Evolutionary conservation across 139 green algal genomes (phyloP).

Genomic region (Eudorina sp.): DNA sequence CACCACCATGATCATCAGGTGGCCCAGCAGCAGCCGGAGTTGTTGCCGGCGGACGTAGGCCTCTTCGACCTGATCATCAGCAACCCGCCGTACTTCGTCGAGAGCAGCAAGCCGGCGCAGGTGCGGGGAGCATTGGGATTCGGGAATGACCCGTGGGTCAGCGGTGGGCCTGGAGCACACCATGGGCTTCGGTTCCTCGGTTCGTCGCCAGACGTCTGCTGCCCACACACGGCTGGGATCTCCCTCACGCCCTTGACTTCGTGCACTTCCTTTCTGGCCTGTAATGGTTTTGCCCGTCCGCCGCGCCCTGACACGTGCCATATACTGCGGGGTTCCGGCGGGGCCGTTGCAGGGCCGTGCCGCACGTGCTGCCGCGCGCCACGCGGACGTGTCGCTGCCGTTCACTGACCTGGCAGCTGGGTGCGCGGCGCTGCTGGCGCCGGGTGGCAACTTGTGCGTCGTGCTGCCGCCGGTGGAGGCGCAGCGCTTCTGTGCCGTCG

Average conservation of each 20-base stretch:
- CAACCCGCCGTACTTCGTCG: conserved; percentile 69
- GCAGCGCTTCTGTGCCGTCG: conserved; percentile 25
- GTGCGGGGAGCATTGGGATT: too few relatives aligned
- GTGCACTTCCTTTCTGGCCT: too few relatives aligned
- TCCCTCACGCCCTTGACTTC: too few relatives aligned
- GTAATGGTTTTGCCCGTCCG: not conserved
- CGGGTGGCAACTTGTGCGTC: conserved; percentile 48
- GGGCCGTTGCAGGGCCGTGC: not conserved
- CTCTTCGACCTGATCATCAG: conserved; percentile 64
- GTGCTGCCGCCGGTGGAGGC: conserved; percentile 56
- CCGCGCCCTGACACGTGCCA: not conserved
- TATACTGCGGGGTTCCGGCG: too few relatives aligned
- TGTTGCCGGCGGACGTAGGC: not conserved
- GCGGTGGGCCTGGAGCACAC: too few relatives aligned
- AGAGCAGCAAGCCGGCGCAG: conserved; percentile 53
- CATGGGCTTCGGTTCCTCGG: too few relatives aligned
- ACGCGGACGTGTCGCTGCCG: conserved; percentile 62
- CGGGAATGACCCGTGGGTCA: too few relatives aligned
- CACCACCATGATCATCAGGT: not conserved
- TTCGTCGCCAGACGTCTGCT: too few relatives aligned
- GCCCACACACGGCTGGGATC: too few relatives aligned
- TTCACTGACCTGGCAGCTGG: conserved; percentile 51
- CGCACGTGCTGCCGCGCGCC: conserved; percentile 49
- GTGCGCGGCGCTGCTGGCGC: conserved; percentile 54
- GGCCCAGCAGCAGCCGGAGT: not conserved